Evolutionary conservation across 2,329 filamentous ascomycete species (phyloP), one percentile per base, ranked within the genome.

Genomic region (Pseudocercospora cruenta): DNA sequence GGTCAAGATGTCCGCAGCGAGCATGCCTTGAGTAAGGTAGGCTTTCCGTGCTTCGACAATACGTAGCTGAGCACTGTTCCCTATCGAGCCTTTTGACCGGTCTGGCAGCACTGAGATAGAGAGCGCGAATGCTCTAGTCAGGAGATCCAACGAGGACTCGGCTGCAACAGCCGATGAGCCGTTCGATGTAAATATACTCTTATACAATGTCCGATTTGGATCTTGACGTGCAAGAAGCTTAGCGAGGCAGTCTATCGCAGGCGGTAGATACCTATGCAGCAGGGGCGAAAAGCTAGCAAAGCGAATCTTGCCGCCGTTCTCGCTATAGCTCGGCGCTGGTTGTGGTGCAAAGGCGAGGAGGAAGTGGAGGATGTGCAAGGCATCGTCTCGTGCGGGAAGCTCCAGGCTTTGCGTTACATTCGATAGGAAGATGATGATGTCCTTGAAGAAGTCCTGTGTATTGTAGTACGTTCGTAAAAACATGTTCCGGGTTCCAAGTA

Each of bases 381-480:
- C 94, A 76, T 98, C 94, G 75, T 98, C 94, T 69, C 91, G 90
- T 21, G 90, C 90, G 1, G 93, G 91, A 45, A 99, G 83, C 75
- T 94, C 90, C 60, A 98, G 86, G 9, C 88, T 87, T 7, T 93
- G 89, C 57, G 96, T 88, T 67, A 79, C 73, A 78, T 99, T 98
- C 64, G 94, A 97, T 62, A 99, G 83, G 71, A 96, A 88, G 16
- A 93, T 90, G 65, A 98, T 88, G 31, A 93, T 84, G 78, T 99
- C 95, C 80, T 99, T 99, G 92, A 97, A 96, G 74, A 98, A 94
- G 78, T 99, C 95, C 70, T 97, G 83, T 0, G 91, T 95, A 79
- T 97, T 97, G 74, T 87, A 84, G 70, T 95, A 87, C 3, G 89
- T 92, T 45, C 93, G 88, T 49, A 98, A 82, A 31, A 98, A 85